A percentile compares a stretch with the other conserved stretches of the same genome.
Conservation (phyloP, 1,284 basidiomycete species). For the Apiotrichum veenhuisii region DNA sequence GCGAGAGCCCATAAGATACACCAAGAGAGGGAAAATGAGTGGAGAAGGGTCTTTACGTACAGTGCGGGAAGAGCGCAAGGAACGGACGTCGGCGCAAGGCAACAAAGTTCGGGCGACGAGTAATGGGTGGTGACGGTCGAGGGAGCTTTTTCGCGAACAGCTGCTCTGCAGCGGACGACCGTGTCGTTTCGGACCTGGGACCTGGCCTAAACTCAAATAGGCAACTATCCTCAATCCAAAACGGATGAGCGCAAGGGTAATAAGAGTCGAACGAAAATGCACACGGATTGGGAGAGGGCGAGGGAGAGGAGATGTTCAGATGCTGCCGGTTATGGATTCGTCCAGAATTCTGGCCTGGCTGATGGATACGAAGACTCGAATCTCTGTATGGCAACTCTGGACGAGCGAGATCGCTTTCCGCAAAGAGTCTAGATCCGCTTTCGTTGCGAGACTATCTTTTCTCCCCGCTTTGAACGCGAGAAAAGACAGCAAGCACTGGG, state of each 20-base stretch:
- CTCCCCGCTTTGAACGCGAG: no score
- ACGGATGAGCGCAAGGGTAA: background rate
- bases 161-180: background rate
- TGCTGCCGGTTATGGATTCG: no score
- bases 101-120: background rate
- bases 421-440: no score
- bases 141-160: background rate
- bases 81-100: background rate
- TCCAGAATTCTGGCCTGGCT: no score
- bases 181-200: background rate
- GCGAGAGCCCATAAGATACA: background rate
- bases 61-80: background rate
- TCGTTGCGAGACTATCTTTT: no score
- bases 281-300: background rate
- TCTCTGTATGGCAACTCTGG: no score
- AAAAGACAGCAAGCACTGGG: no score
- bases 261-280: background rate
- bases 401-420: no score
- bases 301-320: background rate
- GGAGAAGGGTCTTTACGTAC: background rate
- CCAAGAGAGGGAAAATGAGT: background rate
- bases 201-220: slow-evolving; percentile 6
- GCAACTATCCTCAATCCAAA: background rate
- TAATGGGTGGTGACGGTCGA: background rate
- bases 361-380: no score